Evolutionary conservation across 2,329 filamentous ascomycete species (phyloP).

Genomic region (Calonectria montana): DNA sequence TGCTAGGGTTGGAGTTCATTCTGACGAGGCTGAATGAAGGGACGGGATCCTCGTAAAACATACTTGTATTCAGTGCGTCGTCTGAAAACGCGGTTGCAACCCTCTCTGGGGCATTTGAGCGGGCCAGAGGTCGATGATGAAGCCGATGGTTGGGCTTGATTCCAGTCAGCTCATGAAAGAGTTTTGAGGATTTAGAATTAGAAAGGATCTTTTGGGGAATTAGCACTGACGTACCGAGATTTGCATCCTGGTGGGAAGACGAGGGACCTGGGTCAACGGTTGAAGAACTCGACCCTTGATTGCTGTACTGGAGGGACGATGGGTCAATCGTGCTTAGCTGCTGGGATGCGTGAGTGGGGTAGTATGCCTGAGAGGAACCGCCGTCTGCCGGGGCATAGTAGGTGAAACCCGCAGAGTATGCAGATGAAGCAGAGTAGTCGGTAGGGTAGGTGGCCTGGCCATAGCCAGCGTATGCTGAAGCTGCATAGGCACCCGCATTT

Average conservation of each 20-base stretch:
- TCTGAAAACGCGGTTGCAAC: background rate
- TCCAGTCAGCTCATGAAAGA: constrained; percentile 2
- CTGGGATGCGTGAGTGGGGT: background rate
- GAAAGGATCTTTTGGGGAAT: background rate
- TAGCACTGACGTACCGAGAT: background rate
- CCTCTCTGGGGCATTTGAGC: constrained; percentile 13
- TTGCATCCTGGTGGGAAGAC: background rate
- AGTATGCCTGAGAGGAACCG: constrained; percentile 16
- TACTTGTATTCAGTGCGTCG: constrained; percentile 30
- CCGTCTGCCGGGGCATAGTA: background rate
- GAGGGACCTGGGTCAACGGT: background rate
- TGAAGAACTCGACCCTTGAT: background rate
- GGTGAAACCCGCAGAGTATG: too few species aligned
- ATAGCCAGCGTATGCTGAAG: background rate
- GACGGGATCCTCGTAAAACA: background rate
- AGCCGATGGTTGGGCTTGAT: constrained; percentile 18
- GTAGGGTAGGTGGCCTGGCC: background rate
- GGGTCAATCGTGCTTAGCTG: constrained; percentile 5
- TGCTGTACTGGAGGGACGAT: background rate
- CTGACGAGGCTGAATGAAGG: too few species aligned
- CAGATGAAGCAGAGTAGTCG: too few species aligned
- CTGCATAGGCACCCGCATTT: background rate
- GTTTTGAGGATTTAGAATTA: background rate
- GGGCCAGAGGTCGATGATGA: constrained; percentile 7
- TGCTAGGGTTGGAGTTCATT: background rate